Conservation (phyloP, 306 rosid species). For the Trifolium repens region DNA sequence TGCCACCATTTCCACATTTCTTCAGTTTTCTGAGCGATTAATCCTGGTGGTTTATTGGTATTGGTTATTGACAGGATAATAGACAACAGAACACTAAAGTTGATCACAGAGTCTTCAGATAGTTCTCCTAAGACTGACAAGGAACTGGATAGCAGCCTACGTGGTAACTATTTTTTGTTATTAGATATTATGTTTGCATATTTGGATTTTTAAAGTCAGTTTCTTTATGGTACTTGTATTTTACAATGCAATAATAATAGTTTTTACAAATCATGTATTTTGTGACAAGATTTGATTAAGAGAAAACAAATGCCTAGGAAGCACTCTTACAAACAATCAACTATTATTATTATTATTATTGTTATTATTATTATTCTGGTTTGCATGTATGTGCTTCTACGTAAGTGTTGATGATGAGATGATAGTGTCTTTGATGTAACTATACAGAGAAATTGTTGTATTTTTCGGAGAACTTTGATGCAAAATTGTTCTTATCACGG, state of each 20-base stretch:
- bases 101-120: constrained; percentile 74
- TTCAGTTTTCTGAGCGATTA: constrained; percentile 36
- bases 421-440: constrained; percentile 45
- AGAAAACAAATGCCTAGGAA: constrained; percentile 21
- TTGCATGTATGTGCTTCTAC: constrained; percentile 32
- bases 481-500: constrained; percentile 85
- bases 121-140: constrained; percentile 67
- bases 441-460: constrained; percentile 88
- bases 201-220: constrained; percentile 22
- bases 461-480: constrained; percentile 91
- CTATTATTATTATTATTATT: not conserved
- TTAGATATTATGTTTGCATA: constrained; percentile 35
- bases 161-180: constrained; percentile 62
- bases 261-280: constrained; percentile 13
- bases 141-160: constrained; percentile 68
- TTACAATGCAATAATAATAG: not conserved
- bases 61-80: constrained; percentile 77
- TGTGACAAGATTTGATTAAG: constrained; percentile 31
- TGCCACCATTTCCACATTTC: constrained; percentile 29
- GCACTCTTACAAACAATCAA: constrained; percentile 32
- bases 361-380: not conserved
- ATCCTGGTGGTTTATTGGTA: constrained; percentile 40
- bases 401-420: constrained; percentile 32
- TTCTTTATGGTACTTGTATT: constrained; percentile 12
- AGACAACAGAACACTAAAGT: constrained; percentile 83